Base-by-base conservation (phyloP, 257 asterid species). In the Rubia yunnanensis region DNA sequence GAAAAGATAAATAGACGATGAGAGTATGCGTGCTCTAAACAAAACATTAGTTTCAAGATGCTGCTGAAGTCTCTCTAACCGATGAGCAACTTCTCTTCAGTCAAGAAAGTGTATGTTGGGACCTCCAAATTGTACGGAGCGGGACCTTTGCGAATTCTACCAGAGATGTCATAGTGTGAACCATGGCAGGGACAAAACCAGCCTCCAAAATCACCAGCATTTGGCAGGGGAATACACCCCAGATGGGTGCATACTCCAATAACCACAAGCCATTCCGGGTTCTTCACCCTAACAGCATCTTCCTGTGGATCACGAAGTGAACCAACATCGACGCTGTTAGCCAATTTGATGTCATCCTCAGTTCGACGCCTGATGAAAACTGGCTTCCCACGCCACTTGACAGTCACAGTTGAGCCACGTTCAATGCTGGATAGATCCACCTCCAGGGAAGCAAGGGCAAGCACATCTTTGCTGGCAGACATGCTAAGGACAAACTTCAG, bases 141-240 rank as follows among this genome's bases (percentile, higher is more conserved):
- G n/a, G 98, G 98, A 20, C 96, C 95, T 68, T 83, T 88, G 34
- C 98, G 89, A 59, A 88, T 88, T 80, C 98, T 86, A 71, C 98
- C 98, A 46, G 98, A 91, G 64, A 91, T 85, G 60, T 91, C 98
- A 4, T 91, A 88, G 48, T 91, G 98, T 14, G 95, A 91, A 9
- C 96, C 96, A 60, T 91, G 98, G 84, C 98, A 91, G 0, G 98
- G 98, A 76, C 98, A 91, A 69, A 91, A 91, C 98, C 98, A 91
- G 38, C 98, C 98, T 60, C 98, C 96, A 73, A 74, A 91, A 11
- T 91, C 98, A 69, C 98, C 98, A 10, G 98, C 98, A 88, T 91
- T 91, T 58, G 98, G 98, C 78, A 91, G 73, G 3, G 98, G 98
- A 55, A 91, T 91, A 81, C 98, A 91, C 17, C 98, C 98, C 71